phyloP scores from a whole-genome alignment of 139 green algal species.

The Diplosphaera chodatii region DNA sequence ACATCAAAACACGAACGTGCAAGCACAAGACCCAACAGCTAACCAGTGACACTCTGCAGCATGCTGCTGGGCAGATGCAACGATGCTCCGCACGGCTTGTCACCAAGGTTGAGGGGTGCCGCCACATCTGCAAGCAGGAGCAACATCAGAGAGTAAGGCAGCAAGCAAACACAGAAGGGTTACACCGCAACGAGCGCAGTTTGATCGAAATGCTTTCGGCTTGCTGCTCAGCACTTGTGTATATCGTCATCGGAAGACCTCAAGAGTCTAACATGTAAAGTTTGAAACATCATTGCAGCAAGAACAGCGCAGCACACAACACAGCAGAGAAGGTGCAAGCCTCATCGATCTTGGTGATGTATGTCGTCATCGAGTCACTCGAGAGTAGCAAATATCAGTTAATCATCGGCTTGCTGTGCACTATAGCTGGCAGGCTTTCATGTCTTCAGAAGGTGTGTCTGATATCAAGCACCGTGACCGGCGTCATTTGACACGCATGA shows the following conservation, averaged over 20 bases:
- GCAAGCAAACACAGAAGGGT: too few relatives aligned
- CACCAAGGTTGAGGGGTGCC: too few relatives aligned
- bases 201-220: not conserved
- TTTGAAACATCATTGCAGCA: not conserved
- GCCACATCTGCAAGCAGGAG: too few relatives aligned
- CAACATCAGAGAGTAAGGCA: too few relatives aligned
- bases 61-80: too few relatives aligned
- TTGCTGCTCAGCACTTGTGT: not conserved
- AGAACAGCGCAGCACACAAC: not conserved
- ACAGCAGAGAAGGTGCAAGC: not conserved
- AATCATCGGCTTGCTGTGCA: slow-evolving; percentile 18
- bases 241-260: not conserved
- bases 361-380: slow-evolving; percentile 25
- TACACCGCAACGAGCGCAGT: too few relatives aligned
- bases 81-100: too few relatives aligned
- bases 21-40: too few relatives aligned
- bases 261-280: not conserved
- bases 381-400: slow-evolving; percentile 31
- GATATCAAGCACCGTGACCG: not conserved
- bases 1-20: too few relatives aligned
- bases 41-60: too few relatives aligned
- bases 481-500: slow-evolving; percentile 34
- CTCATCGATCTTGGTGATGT: slow-evolving; percentile 34
- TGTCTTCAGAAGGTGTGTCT: not conserved
- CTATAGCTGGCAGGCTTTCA: not conserved